Percentiles rank a stretch among this genome's conserved stretches.
Conservation (phyloP, 352 stramenopile species). For the Pythium chondricola region DNA sequence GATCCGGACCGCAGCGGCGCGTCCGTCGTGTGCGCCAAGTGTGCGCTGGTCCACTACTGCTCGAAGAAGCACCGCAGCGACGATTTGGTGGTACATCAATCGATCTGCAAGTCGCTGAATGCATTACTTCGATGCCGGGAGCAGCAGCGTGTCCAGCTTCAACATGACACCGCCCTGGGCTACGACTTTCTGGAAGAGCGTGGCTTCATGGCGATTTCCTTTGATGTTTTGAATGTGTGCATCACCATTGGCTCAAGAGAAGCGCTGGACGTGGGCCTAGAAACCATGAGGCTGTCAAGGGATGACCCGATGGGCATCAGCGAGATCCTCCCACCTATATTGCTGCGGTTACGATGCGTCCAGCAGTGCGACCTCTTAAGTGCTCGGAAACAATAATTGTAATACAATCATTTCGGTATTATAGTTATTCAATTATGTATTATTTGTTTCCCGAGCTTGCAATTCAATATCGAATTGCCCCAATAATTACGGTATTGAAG, state of each 20-base stretch:
- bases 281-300: constrained; percentile 2
- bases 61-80: constrained; percentile 7
- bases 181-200: constrained; percentile 5
- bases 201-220: not conserved
- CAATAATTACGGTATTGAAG: too few species aligned
- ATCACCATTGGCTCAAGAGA: not conserved
- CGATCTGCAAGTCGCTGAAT: not conserved
- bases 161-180: constrained; percentile 3
- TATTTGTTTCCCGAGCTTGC: too few species aligned
- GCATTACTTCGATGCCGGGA: not conserved
- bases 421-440: too few species aligned
- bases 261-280: not conserved
- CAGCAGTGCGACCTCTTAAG: constrained; percentile 12
- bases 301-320: constrained; percentile 5
- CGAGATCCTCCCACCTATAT: constrained; percentile 1
- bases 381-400: too few species aligned
- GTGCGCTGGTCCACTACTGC: constrained; percentile 7
- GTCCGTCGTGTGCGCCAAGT: not conserved
- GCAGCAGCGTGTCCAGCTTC: constrained; percentile 1
- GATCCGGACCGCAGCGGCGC: constrained; percentile 5
- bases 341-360: not conserved
- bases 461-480: too few species aligned
- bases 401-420: too few species aligned
- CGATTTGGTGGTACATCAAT: not conserved
- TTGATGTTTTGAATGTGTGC: constrained; percentile 1